Evolutionary conservation across 1,139 yeast genomes (phyloP).

Genomic region (Casaregolazyma suthepensis): DNA sequence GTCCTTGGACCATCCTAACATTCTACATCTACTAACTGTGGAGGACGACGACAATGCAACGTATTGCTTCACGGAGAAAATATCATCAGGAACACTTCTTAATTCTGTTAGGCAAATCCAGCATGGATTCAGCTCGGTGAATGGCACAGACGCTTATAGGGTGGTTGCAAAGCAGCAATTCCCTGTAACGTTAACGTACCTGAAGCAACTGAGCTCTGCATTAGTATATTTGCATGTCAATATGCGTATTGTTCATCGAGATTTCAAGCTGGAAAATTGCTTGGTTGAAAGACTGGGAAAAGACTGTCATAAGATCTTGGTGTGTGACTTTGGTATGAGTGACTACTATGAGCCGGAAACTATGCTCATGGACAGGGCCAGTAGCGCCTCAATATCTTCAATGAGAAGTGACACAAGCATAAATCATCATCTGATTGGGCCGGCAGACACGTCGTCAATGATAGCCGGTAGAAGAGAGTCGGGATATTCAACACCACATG

Average conservation of each 20-base stretch:
- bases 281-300: constrained; percentile 42
- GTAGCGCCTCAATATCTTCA: constrained; percentile 6
- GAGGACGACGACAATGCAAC: constrained; percentile 57
- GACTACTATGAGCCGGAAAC: constrained; percentile 33
- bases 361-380: not conserved
- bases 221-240: constrained; percentile 64
- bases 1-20: constrained; percentile 54
- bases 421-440: constrained; percentile 8
- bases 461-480: not conserved
- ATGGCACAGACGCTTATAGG: constrained; percentile 30
- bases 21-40: constrained; percentile 56
- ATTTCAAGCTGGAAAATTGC: constrained; percentile 81
- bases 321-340: constrained; percentile 90
- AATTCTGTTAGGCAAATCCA: constrained; percentile 48
- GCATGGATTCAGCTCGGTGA: not conserved
- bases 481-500: not conserved
- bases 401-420: constrained; percentile 3
- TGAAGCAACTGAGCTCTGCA: constrained; percentile 55
- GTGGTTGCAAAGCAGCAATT: not conserved
- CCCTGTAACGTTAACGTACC: constrained; percentile 27
- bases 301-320: constrained; percentile 26
- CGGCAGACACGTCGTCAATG: constrained; percentile 6
- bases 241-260: constrained; percentile 74
- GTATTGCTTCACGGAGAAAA: constrained; percentile 66
- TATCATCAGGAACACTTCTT: constrained; percentile 77